Evolutionary conservation across 371 early-diverging fungal genomes (phyloP), one percentile per base, ranked within the genome.

Genomic region (Smittium mucronatum): DNA sequence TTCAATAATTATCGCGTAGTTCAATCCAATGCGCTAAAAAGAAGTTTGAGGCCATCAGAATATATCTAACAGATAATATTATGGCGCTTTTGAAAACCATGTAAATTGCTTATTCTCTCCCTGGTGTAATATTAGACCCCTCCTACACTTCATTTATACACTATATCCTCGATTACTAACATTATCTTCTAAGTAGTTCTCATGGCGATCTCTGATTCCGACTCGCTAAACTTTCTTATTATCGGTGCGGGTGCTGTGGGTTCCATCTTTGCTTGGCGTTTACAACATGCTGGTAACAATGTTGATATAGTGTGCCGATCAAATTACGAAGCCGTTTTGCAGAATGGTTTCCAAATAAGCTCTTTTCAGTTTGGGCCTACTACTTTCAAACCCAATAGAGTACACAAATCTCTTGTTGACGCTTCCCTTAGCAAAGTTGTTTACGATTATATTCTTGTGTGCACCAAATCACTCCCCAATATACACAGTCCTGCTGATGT

Each of bases 241-340:
- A 87, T 92, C 59, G 92, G 92, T 47, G 84, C 87, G 25, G 92
- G 92, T 21, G 90, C 90, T 34, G 80, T 92, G 29, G 92, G 92
- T 47, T 84, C 88, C 36, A 82, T 88, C 70, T 88, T 85, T 72
- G 84, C 82, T 15, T 87, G 86, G 83, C 83, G 89, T 58, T 78
- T 93, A 63, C 81, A 88, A 28, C 76, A 81, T 34, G 67, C 58
- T 15, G 82, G 81, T n/a, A 69, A 72, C 2, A 72, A 70, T 32
- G 85, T 92, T 57, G 88, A 88, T 0, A 76, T 87, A 25, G 89
- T 92, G 0, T 92, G 92, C 75, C 87, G 93, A 31, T 90, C 90
- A 57, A 92, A 91, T 76, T 92, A 85, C 73, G 81, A 84, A 25
- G 74, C 73, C 5, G 90, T 90, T 57, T 76, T 74, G 30, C 57